A percentile compares a stretch with the other conserved stretches of the same genome.
These are phyloP conservation scores for Helichrysum umbraculigerum DNA, from an alignment of 129 eudicot genomes.

Conservation along the genomic window DNA sequence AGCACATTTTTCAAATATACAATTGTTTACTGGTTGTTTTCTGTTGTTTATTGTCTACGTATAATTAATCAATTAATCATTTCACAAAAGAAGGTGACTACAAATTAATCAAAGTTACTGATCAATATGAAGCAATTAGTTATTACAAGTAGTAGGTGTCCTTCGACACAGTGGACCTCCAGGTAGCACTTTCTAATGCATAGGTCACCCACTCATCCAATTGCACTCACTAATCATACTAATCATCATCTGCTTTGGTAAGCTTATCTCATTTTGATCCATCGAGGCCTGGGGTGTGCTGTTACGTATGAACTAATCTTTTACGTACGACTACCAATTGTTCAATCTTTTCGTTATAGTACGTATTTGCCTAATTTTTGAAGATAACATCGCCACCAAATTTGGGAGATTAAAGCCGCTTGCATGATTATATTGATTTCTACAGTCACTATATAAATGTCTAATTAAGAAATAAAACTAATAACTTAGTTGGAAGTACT, in stretches of 20 bases:
- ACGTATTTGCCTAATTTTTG: slow-evolving; percentile 9
- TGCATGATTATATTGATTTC: background rate
- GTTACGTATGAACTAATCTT: slow-evolving; percentile 18
- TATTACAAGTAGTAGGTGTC: background rate
- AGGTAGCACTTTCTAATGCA: slow-evolving; percentile 5
- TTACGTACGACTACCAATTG: background rate
- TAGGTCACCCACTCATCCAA: slow-evolving; percentile 16
- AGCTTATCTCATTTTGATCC: slow-evolving; percentile 29
- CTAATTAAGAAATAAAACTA: too few relatives aligned
- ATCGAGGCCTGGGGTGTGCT: background rate
- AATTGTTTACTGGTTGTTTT: too few relatives aligned
- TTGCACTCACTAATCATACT: slow-evolving; percentile 2
- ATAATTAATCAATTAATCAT: too few relatives aligned
- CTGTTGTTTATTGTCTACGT: too few relatives aligned
- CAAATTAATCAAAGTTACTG: too few relatives aligned
- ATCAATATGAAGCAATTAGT: too few relatives aligned
- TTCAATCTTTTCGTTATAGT: slow-evolving; percentile 7
- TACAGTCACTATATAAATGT: background rate
- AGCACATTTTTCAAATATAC: too few relatives aligned
- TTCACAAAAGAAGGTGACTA: too few relatives aligned
- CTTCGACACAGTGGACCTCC: slow-evolving; percentile 19
- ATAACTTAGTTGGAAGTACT: too few relatives aligned
- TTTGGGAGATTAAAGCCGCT: slow-evolving; percentile 15
- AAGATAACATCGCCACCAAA: slow-evolving; percentile 20
- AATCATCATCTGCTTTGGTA: slow-evolving; percentile 19